A percentile compares a stretch with the other conserved stretches of the same genome.
These are phyloP conservation scores for Pyrenophora teres DNA, from an alignment of 2,329 filamentous ascomycete genomes.

Conservation along the genomic window DNA sequence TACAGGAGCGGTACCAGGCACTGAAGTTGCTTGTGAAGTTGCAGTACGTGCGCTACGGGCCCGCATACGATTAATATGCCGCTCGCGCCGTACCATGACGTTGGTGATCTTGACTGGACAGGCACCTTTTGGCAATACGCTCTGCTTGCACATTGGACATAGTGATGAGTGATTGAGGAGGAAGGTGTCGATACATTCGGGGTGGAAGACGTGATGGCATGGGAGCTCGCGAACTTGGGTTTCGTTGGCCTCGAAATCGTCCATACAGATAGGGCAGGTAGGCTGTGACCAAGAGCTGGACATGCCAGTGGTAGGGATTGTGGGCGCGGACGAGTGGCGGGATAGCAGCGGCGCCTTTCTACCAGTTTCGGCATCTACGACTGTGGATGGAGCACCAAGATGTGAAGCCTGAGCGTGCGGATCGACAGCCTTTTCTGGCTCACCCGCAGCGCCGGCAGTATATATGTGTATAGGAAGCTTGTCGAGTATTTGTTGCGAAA, in stretches of 20 bases:
- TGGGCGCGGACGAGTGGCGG: slow-evolving; percentile 28
- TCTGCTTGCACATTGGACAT: slow-evolving; percentile 89
- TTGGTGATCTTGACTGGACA: slow-evolving; percentile 65
- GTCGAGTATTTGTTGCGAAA: slow-evolving; percentile 72
- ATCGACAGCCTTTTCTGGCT: slow-evolving; percentile 25
- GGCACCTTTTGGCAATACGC: slow-evolving; percentile 71
- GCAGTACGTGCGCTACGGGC: slow-evolving; percentile 47
- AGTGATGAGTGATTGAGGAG: slow-evolving; percentile 78
- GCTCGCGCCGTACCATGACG: slow-evolving; percentile 81
- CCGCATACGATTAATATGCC: slow-evolving; percentile 66
- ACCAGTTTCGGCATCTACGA: slow-evolving; percentile 22
- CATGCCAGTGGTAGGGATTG: slow-evolving; percentile 9
- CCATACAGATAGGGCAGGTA: slow-evolving; percentile 87
- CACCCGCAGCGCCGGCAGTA: slow-evolving; percentile 34
- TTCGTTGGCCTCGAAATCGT: slow-evolving; percentile 71
- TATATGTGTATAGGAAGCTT: slow-evolving; percentile 82
- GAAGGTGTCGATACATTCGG: slow-evolving; percentile 87
- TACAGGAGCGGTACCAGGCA: background rate
- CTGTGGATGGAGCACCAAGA: slow-evolving; percentile 8
- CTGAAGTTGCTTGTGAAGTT: slow-evolving; percentile 7
- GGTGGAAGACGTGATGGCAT: slow-evolving; percentile 92
- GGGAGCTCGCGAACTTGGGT: slow-evolving; percentile 82
- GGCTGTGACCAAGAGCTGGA: slow-evolving; percentile 67
- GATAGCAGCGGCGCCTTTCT: slow-evolving; percentile 16
- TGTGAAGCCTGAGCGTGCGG: slow-evolving; percentile 14